Evolutionary conservation across 129 eudicot genomes (phyloP).

Genomic region (Apium graveolens): DNA sequence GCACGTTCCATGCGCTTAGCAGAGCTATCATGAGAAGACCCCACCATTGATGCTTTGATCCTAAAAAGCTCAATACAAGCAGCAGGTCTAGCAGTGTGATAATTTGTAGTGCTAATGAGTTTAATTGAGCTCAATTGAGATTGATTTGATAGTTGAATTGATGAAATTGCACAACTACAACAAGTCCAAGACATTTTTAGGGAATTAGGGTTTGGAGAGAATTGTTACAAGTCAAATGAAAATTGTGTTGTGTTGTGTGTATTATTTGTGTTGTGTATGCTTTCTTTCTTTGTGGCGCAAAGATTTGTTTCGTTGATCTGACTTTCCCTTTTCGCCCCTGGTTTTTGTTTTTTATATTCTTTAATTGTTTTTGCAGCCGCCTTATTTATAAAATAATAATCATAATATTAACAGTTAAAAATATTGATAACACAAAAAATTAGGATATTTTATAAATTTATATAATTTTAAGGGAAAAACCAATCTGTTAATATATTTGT

Average conservation of each 20-base stretch:
- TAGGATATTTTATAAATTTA: too few relatives aligned
- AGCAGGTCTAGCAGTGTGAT: neutral
- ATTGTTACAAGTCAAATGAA: neutral
- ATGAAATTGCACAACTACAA: slow-evolving; percentile 4
- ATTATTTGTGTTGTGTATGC: neutral
- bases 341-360: neutral
- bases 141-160: neutral
- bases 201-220: neutral
- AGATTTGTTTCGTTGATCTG: neutral
- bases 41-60: slow-evolving; percentile 63
- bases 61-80: slow-evolving; percentile 12
- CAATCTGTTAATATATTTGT: too few relatives aligned
- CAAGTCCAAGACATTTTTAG: neutral
- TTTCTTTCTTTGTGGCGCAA: neutral
- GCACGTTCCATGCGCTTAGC: slow-evolving; percentile 75
- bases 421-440: too few relatives aligned
- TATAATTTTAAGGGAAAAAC: too few relatives aligned
- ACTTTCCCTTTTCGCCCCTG: neutral
- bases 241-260: neutral
- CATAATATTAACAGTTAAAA: too few relatives aligned
- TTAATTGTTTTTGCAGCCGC: too few relatives aligned
- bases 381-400: too few relatives aligned
- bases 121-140: neutral
- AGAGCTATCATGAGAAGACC: slow-evolving; percentile 40
- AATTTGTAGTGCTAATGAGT: neutral